Evolutionary conservation across 495 filamentous ascomycete genomes (phyloP), one percentile per base, ranked within the genome.

Genomic region (Bacidia gigantensis): DNA sequence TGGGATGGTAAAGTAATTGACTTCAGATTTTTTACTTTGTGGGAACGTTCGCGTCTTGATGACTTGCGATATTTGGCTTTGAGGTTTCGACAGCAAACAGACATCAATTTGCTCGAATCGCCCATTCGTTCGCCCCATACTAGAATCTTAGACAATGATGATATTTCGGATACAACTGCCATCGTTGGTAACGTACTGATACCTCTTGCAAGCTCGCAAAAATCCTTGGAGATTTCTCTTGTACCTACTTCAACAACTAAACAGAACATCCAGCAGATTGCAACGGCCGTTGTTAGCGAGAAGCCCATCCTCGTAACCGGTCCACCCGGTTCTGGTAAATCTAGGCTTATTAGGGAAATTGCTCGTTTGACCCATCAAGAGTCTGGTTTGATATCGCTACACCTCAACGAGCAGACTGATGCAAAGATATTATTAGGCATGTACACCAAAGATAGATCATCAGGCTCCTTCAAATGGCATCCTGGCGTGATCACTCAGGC

Each of bases 351-450:
- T n/a, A 83, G 86, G 62, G 83, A 95, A 56, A 73, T 90, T 55
- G 89, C 93, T 20, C 74, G 73, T 55, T 77, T 78, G 40, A 76
- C 95, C 54, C 82, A 82, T 22, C 83, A 84, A 55, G 74, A 82
- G 5, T 70, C 76, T 22, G 77, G 79, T 39, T 83, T 97, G 78
- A 79, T 97, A 29, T 95, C 89, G 9, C 74, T 99, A 29, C 88
- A 97, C 62, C 72, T 99, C 25, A 96, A 96, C 60, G 93, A 96
- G 64, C 93, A 99, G 66, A 95, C 86, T 0, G 93, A 99, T 69
- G 88, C 88, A 0, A 99, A 96, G 60, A 82, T 92, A 65, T 77
- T 99, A 38, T 76, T 97, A 57, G 93, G 93, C 12, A 78, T 95
- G 70, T 96, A 99, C 65, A 82, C 89, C 7, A 88, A 87, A n/a